These are phyloP conservation scores for Globisporangium canariense DNA, from an alignment of 352 stramenopile genomes.

Conservation along the genomic window DNA sequence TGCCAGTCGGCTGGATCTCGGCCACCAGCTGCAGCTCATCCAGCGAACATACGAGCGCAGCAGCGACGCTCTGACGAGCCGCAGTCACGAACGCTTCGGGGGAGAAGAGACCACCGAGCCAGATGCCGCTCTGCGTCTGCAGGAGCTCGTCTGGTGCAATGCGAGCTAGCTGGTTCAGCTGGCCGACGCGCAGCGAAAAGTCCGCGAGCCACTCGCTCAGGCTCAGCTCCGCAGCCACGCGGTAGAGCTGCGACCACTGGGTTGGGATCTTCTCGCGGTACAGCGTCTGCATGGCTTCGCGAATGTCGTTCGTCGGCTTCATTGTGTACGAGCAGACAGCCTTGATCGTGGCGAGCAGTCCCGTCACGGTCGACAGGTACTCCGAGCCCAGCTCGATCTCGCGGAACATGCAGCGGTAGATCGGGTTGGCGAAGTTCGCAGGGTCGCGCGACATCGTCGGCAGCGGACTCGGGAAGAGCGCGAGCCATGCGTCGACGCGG, in stretches of 20 bases:
- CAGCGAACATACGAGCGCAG: constrained; percentile 74
- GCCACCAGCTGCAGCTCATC: constrained; percentile 86
- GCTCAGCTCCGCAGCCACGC: constrained; percentile 47
- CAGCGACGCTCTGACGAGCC: constrained; percentile 86
- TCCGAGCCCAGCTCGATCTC: constrained; percentile 76
- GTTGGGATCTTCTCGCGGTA: constrained; percentile 64
- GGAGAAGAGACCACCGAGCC: constrained; percentile 92
- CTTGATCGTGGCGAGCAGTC: constrained; percentile 67
- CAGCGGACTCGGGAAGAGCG: constrained; percentile 48
- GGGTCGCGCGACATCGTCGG: constrained; percentile 46
- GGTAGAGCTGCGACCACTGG: constrained; percentile 60
- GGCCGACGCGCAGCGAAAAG: constrained; percentile 72
- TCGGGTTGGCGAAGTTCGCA: constrained; percentile 75
- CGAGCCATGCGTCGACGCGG: constrained; percentile 61
- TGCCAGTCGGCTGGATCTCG: constrained; percentile 38
- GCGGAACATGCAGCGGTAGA: constrained; percentile 90
- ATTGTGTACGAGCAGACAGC: constrained; percentile 76
- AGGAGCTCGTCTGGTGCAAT: constrained; percentile 43
- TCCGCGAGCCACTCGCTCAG: constrained; percentile 84
- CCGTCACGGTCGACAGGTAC: constrained; percentile 62
- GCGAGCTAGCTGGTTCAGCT: constrained; percentile 48
- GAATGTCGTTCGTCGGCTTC: constrained; percentile 88
- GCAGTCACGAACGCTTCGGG: constrained; percentile 92
- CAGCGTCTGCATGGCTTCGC: constrained; percentile 74
- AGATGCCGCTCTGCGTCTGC: constrained; percentile 47